Evolutionary conservation across 1,139 yeast genomes (phyloP).

Genomic region (Magnusiomyces sp.): DNA sequence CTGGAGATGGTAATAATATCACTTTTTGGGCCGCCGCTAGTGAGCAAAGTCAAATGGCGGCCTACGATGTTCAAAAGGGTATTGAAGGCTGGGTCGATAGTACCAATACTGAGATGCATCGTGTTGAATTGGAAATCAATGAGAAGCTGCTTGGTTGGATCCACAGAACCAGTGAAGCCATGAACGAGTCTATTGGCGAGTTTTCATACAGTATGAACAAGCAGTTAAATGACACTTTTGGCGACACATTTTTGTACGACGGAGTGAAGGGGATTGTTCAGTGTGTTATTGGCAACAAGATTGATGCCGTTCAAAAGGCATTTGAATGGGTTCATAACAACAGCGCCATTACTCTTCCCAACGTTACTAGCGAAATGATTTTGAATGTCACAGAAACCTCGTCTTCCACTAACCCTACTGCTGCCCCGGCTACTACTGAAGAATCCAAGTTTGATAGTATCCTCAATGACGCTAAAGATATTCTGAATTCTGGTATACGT

Average conservation of each 20-base stretch:
- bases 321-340: constrained; percentile 69
- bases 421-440: background rate
- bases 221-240: constrained; percentile 52
- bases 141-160: constrained; percentile 61
- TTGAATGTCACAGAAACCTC: background rate
- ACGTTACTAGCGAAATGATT: constrained; percentile 9
- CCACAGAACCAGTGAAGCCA: constrained; percentile 42
- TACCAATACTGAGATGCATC: constrained; percentile 41
- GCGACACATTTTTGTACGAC: constrained; percentile 52
- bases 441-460: constrained; percentile 1
- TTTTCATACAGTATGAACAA: constrained; percentile 46
- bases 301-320: constrained; percentile 57
- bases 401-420: background rate
- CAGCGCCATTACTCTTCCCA: constrained; percentile 53
- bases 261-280: constrained; percentile 59
- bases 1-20: no score
- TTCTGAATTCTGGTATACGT: constrained; percentile 13
- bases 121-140: constrained; percentile 46
- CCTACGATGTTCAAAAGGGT: constrained; percentile 17
- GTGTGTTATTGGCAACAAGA: constrained; percentile 71
- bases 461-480: constrained; percentile 9
- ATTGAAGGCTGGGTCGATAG: constrained; percentile 41
- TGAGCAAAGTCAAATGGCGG: no score
- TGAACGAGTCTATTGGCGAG: constrained; percentile 47
- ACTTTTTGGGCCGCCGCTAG: no score